Evolutionary conservation across 2,329 filamentous ascomycete genomes (phyloP).

Genomic region (Neurospora crassa): DNA sequence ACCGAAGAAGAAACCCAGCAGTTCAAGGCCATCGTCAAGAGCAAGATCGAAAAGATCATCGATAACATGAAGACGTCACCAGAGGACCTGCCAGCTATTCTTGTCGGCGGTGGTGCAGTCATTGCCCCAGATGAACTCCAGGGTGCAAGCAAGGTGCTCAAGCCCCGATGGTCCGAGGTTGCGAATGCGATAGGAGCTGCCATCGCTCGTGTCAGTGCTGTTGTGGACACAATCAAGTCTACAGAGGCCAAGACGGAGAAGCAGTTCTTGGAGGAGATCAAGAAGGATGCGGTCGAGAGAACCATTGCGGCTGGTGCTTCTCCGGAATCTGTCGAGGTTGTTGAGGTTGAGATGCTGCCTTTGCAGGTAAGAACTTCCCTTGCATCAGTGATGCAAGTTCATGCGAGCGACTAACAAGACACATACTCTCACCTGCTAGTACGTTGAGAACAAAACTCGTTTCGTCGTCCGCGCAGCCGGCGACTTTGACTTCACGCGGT

Average conservation of each 20-base stretch:
- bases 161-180: constrained; percentile 46
- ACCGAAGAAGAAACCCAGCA: constrained; percentile 25
- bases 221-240: constrained; percentile 40
- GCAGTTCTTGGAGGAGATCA: constrained; percentile 29
- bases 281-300: constrained; percentile 31
- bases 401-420: neutral
- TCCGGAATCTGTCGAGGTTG: constrained; percentile 33
- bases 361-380: constrained; percentile 29
- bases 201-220: constrained; percentile 48
- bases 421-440: constrained; percentile 22
- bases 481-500: constrained; percentile 39
- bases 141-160: constrained; percentile 47
- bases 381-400: neutral
- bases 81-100: constrained; percentile 47
- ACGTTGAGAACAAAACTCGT: constrained; percentile 41
- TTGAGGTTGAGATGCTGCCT: constrained; percentile 44
- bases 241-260: constrained; percentile 31
- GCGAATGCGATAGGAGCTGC: constrained; percentile 59
- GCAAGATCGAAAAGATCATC: constrained; percentile 44
- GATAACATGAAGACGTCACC: constrained; percentile 56
- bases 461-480: constrained; percentile 52
- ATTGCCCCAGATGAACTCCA: constrained; percentile 44
- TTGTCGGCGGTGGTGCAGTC: constrained; percentile 55
- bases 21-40: constrained; percentile 33
- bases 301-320: constrained; percentile 36